Base-by-base conservation (phyloP, 1,139 yeast species). In the Saccharomyces uvarum region DNA sequence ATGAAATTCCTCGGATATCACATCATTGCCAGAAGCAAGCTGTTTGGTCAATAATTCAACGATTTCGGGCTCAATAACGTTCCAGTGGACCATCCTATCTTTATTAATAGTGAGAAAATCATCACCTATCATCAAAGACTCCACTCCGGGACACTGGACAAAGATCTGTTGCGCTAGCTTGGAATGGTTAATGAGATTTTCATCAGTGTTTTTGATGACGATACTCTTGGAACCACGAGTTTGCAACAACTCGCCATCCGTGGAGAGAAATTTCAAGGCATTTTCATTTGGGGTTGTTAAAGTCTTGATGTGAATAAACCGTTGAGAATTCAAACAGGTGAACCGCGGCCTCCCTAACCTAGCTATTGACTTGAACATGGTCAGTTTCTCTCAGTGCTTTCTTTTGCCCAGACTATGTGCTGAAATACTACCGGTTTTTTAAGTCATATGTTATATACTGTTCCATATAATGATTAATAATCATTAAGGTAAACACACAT, bases 21-120 rank as follows among this genome's bases (percentile, higher is more conserved):
- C 76, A 1, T 84, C 81, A 13, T 81, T 80, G 0, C 97, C 97
- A 52, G 88, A 81, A 4, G 89, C 84, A 60, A 93, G 74, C 63
- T 82, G 88, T 66, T 90, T 96, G 0, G 97, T 90, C 54, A 93
- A 73, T 16, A 90, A 78, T 27, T 93, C 82, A 66, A 90, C 88
- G 48, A 93, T 87, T 66, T 89, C 96, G 0, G 98, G 97, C 68
- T 91, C 88, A 52, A 93, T 75, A 41, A 87, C 73, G 53, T 84
- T 75, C 99, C 99, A 93, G 52, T 79, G 77, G 11, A 74, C 69
- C 56, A 70, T 63, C 11, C 76, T 75, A 44, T 75, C 74, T 70
- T 89, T 89, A 67, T 89, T 95, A 27, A 93, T 83, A 0, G 99
- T 93, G 56, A 93, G 82, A 69, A 93, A 93, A 67, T 85, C 79